A percentile compares a stretch with the other conserved stretches of the same genome.
These are phyloP conservation scores for Otatea glauca DNA, from an alignment of 176 grass and related monocot genomes.

Conservation along the genomic window DNA sequence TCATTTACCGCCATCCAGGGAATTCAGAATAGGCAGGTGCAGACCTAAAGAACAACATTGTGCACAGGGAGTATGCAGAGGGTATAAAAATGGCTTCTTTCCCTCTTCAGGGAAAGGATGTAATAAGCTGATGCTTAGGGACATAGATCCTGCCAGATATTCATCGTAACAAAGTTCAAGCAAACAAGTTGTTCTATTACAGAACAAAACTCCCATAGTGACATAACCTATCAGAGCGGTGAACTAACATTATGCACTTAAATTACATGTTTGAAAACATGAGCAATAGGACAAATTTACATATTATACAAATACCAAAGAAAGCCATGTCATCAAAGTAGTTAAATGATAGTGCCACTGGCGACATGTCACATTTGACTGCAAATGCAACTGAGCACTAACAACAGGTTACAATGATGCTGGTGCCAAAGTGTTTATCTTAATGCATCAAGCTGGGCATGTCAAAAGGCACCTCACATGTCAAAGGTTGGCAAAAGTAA, in stretches of 20 bases:
- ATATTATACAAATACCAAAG: not conserved
- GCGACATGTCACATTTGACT: not conserved
- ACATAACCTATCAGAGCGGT: not conserved
- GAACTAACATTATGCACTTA: not conserved
- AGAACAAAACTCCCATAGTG: not conserved
- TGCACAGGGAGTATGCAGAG: not conserved
- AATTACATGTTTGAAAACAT: constrained; percentile 11
- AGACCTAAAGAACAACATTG: not conserved
- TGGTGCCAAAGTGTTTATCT: not conserved
- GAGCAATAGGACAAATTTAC: not conserved
- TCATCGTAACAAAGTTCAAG: not conserved
- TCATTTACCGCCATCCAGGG: not conserved
- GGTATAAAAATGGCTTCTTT: not conserved
- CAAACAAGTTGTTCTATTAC: not conserved
- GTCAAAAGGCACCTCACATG: not conserved
- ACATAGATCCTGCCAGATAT: not conserved
- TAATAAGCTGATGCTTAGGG: not conserved
- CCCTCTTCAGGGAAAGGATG: not conserved
- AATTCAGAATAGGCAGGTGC: not conserved
- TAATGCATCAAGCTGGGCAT: not conserved
- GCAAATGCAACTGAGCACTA: constrained; percentile 27
- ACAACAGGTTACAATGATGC: not conserved
- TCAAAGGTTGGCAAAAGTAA: not conserved
- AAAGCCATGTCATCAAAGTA: not conserved
- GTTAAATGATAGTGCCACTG: not conserved